Base-by-base conservation (phyloP, 495 filamentous ascomycete species). In the Geoglossum glabrum region DNA sequence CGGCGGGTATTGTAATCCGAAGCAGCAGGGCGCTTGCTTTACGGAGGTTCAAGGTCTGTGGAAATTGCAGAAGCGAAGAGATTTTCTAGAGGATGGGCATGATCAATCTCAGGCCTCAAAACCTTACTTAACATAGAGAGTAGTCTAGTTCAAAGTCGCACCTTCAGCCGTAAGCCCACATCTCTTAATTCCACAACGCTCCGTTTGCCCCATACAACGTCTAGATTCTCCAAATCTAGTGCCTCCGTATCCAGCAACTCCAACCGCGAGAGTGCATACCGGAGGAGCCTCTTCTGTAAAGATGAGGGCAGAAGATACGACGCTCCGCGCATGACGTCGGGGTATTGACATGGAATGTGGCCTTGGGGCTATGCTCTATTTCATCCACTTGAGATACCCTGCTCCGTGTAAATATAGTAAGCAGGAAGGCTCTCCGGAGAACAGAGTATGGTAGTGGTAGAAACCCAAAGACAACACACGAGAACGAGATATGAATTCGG, bases 241-340 rank as follows among this genome's bases (percentile, higher is more conserved):
- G 83, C 80, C 63, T 90, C 79, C 28, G 82, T 82, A 63, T 96
- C 90, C 27, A 96, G 75, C 27, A 94, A 68, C 56, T 90, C 87
- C 43, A 90, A 69, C 57, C 84, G 80, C 4, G 83, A 84, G 28
- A 96, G 71, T 26, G 80, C 86, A 68, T 88, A 93, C 60, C 84
- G 81, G 50, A 95, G 74, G 57, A 92, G 72, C 63, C 82, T 79
- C 73, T 90, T 90, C 70, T 86, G 84, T 70, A 92, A 80, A 62
- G 79, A 83, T 38, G 84, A 87, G 49, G 84, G 80, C 65, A 84
- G 69, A 65, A 92, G 84, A 30, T 52, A 52, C 30, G 49, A 52
- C 17, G 49, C 23, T 23, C 46, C 46, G 15, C 49, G 25, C 49
- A 52, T 52, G 49, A 52, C 49, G 49, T 15, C 3, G 11, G 49